Evolutionary conservation across 2,329 filamentous ascomycete genomes (phyloP), one percentile per base, ranked within the genome.

Genomic region (Colletotrichum coccodes): DNA sequence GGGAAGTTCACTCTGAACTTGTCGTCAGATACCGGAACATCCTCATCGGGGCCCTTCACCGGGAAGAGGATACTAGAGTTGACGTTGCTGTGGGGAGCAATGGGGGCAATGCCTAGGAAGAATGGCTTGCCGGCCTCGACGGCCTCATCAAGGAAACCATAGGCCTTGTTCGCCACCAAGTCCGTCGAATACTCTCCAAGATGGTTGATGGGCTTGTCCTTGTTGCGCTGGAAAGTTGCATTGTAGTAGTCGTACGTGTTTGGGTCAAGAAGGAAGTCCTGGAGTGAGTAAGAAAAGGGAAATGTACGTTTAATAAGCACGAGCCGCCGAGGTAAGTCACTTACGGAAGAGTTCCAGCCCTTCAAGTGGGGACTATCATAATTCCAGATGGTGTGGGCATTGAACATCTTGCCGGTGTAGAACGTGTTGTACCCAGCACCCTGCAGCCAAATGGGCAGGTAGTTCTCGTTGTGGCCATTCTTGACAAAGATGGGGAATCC

Each of bases 161-260:
- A 80, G 0, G 90, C 86, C 70, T 90, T 89, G 4, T 86, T 74
- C 0, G 87, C 84, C 16, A 92, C 82, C 7, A 93, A 79, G 72
- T 93, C 91, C 3, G 85, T 83, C 47, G 81, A 77, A 72, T 83
- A 78, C 36, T 79, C 50, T 9, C 75, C 75, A 38, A 91, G 0
- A 81, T 79, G 79, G 64, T 77, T 80, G 18, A 76, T 73, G 0
- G 81, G 80, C 1, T 64, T 64, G 1, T 89, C 84, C 0, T 82
- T 78, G 72, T 93, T 90, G 11, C 87, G 83, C 69, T 90, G 86
- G 75, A 89, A 91, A 5, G 86, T 90, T 2, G 87, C 82, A 74
- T 93, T 92, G 30, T 89, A 83, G 74, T 93, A 94, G 32, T 86
- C 82, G 73, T 93, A 93, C 0, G 91, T 93, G 71, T 84, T 87